Conservation (phyloP, 345 rosid species). For the Arabidopsis suecica region DNA sequence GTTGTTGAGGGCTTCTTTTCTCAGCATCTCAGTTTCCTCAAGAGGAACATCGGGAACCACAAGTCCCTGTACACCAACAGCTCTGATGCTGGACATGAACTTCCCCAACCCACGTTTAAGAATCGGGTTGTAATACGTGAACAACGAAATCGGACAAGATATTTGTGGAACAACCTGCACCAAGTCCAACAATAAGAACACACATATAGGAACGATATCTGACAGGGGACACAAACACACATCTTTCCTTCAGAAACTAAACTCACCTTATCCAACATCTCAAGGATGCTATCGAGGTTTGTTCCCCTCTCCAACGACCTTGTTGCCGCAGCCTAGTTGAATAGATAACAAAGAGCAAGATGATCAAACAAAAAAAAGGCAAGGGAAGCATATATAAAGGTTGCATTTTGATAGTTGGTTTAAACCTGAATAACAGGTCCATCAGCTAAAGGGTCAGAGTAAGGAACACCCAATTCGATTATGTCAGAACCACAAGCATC, state of each 20-base stretch:
- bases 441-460: slow-evolving; percentile 96
- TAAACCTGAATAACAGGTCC: slow-evolving; percentile 94
- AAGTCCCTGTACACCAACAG: slow-evolving; percentile 82
- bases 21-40: slow-evolving; percentile 84
- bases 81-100: slow-evolving; percentile 75
- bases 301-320: slow-evolving; percentile 79
- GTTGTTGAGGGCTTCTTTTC: slow-evolving; percentile 71
- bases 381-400: slow-evolving; percentile 6
- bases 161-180: slow-evolving; percentile 77
- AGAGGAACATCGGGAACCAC: slow-evolving; percentile 98
- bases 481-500: slow-evolving; percentile 85
- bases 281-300: slow-evolving; percentile 63
- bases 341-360: background rate
- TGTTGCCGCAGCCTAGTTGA: slow-evolving; percentile 82
- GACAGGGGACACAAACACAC: background rate
- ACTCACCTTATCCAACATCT: slow-evolving; percentile 83
- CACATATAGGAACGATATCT: background rate
- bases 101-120: slow-evolving; percentile 76
- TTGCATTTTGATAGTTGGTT: background rate
- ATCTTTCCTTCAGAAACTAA: slow-evolving; percentile 7
- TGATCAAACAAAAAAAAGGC: background rate
- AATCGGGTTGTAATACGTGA: slow-evolving; percentile 88
- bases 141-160: slow-evolving; percentile 79
- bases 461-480: slow-evolving; percentile 84
- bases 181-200: slow-evolving; percentile 26